phyloP scores from a whole-genome alignment of 768 basidiomycete species.

The Rhodotorula sphaerocarpa region DNA sequence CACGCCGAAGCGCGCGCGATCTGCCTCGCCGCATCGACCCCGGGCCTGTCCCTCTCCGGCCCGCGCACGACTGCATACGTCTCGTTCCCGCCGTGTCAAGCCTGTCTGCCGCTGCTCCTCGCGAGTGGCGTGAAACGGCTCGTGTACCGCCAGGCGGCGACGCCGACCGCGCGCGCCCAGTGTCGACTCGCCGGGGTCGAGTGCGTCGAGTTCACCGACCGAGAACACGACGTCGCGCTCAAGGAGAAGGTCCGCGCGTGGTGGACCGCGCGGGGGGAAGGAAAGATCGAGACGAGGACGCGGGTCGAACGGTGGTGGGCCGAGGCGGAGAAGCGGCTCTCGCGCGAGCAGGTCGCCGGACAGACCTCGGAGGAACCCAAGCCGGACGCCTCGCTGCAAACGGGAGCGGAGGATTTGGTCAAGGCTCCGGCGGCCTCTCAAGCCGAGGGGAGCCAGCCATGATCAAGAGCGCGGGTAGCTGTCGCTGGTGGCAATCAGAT shows the following conservation, averaged over 20 bases:
- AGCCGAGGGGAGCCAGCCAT: too few relatives aligned
- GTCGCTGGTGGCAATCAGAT: too few relatives aligned
- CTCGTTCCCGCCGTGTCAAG: constrained; percentile 27
- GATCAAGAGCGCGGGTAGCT: too few relatives aligned
- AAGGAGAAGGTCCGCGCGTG: constrained; percentile 9
- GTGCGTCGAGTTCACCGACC: constrained; percentile 21
- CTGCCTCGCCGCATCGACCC: constrained; percentile 14
- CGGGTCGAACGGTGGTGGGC: constrained; percentile 18
- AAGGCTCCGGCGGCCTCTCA: too few relatives aligned
- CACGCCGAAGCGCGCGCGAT: constrained; percentile 32
- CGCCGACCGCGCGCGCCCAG: constrained; percentile 6
- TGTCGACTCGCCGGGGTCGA: constrained; percentile 13
- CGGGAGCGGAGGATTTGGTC: background rate
- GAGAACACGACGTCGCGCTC: constrained; percentile 17
- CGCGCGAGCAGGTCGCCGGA: too few relatives aligned
- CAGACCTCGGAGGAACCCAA: too few relatives aligned
- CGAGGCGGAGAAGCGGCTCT: background rate
- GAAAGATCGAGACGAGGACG: constrained; percentile 11
- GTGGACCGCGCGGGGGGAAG: constrained; percentile 19
- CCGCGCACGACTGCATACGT: constrained; percentile 21
- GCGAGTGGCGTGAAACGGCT: constrained; percentile 11
- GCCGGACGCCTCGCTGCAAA: too few relatives aligned
- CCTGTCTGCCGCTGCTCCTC: constrained; percentile 24
- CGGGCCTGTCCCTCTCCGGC: constrained; percentile 3
- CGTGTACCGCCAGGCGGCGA: constrained; percentile 15